These are phyloP conservation scores for Alternaria brassicicola DNA, from an alignment of 2,329 filamentous ascomycete genomes.

Conservation along the genomic window DNA sequence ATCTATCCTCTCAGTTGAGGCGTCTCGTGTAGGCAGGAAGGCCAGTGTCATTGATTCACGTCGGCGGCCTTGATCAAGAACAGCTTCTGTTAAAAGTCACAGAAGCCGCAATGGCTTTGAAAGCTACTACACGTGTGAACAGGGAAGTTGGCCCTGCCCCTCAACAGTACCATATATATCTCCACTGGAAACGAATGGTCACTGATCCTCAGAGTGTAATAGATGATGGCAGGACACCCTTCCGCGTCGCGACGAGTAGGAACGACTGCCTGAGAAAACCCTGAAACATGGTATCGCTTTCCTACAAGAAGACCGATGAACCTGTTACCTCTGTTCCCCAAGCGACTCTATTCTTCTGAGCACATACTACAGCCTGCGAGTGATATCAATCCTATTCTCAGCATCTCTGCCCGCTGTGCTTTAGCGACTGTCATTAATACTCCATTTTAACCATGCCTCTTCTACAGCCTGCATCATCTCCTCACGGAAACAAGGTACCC, in stretches of 20 bases:
- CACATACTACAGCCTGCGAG: background rate
- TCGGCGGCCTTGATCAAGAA: background rate
- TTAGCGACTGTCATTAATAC: background rate
- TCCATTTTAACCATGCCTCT: background rate
- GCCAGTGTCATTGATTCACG: background rate
- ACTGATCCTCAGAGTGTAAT: background rate
- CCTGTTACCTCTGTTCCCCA: background rate
- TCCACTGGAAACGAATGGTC: background rate
- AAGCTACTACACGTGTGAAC: background rate
- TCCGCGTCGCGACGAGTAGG: background rate
- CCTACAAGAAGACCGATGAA: background rate
- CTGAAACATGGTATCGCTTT: background rate
- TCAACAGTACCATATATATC: background rate
- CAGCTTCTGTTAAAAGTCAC: background rate
- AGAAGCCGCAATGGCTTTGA: background rate
- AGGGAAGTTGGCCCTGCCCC: background rate
- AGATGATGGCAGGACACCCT: background rate
- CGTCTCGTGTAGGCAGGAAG: background rate
- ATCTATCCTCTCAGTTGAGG: background rate
- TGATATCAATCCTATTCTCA: background rate
- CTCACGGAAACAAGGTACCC: background rate
- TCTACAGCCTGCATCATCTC: background rate
- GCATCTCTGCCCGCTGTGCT: background rate
- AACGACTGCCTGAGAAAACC: background rate
- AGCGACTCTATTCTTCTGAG: background rate